phyloP scores from a whole-genome alignment of 805 yeast genomes.

The Ogataea saltuana region DNA sequence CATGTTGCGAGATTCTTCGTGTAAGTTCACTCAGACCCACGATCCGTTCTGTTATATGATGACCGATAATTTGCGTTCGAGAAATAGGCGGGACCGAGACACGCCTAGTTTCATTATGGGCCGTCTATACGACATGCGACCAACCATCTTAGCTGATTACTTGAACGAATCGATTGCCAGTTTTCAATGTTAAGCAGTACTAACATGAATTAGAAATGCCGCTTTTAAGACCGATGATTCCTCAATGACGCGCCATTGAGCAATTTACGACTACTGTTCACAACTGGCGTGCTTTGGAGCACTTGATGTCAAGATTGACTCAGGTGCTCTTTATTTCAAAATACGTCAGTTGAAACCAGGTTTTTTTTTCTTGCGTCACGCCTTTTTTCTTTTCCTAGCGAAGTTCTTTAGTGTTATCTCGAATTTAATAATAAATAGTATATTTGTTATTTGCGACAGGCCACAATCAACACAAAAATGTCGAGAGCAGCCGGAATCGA shows the following conservation, averaged over 20 bases:
- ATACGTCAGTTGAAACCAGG: too few relatives aligned
- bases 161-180: background rate
- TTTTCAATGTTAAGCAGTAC: too few relatives aligned
- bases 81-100: slow-evolving; percentile 31
- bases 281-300: too few relatives aligned
- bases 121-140: slow-evolving; percentile 37
- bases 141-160: slow-evolving; percentile 20
- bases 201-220: slow-evolving; percentile 3
- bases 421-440: background rate
- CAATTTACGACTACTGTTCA: too few relatives aligned
- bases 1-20: too few relatives aligned
- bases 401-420: background rate
- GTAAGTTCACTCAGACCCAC: too few relatives aligned
- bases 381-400: background rate
- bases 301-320: too few relatives aligned
- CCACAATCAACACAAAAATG: slow-evolving; percentile 24
- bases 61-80: slow-evolving; percentile 41
- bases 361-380: background rate
- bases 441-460: background rate
- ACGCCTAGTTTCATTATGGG: slow-evolving; percentile 36
- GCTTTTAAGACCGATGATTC: too few relatives aligned
- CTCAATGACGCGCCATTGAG: too few relatives aligned
- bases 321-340: too few relatives aligned
- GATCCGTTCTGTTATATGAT: slow-evolving; percentile 25
- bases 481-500: slow-evolving; percentile 34